Base-by-base conservation (phyloP, 108 stramenopile species). In the Bacterosira constricta region DNA sequence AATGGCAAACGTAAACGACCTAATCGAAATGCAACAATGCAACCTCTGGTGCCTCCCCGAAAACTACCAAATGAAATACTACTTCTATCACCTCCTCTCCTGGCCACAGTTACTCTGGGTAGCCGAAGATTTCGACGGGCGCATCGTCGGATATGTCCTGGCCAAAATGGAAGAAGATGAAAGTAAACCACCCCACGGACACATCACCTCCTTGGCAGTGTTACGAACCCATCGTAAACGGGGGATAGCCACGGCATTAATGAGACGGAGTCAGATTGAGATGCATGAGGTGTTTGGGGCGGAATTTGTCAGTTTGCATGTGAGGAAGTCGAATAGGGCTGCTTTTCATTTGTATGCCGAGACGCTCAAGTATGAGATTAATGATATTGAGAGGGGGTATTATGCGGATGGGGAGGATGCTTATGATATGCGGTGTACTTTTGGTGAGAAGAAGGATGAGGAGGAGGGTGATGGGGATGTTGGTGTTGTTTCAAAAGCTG, bases 371-470 rank as follows among this genome's bases (percentile, higher is more conserved):
- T 99, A 99, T 75, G 75, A 95, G 66, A 93, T 97, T 56, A 85
- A 97, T 82, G 97, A 96, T 75, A 84, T 98, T 25, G 98, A 99
- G 74, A 90, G 91, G 77, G 97, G 96, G 32, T 99, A 99, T 79
- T 99, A 99, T 77, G 98, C 98, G 0, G 99, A 99, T 81, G 98
- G 97, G 18, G 99, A 99, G 77, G 97, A 99, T 83, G 99, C 98
- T 9, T 98, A 98, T 72, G 97, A 97, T 60, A 98, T 99, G 98
- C 73, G 95, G 51, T 91, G 90, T 66, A 84, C 85, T 17, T 94
- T 86, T 66, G 75, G 65, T 18, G 66, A 67, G 20, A 66, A 68
- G 30, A 20, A 81, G 34, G 71, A 65, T 35, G 42, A 26, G 32
- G 44, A 50, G n/a, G 69, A 29, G 30, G 70, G 31, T 1, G 34